Evolutionary conservation across 192 early-diverging fungal genomes (phyloP).

Genomic region (Phycomyces blakesleeanus): DNA sequence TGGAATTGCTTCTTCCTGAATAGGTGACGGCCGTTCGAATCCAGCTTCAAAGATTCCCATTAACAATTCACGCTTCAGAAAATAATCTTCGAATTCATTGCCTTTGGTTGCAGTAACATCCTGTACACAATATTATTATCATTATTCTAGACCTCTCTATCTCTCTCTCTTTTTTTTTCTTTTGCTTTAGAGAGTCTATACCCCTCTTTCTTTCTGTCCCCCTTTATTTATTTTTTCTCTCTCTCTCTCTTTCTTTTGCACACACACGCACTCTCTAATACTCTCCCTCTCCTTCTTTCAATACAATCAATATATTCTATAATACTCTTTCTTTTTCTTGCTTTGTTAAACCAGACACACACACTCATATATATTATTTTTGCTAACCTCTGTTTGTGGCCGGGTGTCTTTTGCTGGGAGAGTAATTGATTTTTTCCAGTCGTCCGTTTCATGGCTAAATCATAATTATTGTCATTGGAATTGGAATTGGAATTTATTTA

Average conservation of each 20-base stretch:
- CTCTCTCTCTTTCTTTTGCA: too few species aligned
- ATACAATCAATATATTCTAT: neutral
- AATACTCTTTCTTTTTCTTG: too few species aligned
- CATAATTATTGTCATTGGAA: neutral
- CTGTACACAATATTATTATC: too few species aligned
- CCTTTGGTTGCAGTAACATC: constrained; percentile 98
- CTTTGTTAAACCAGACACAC: too few species aligned
- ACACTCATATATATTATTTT: too few species aligned
- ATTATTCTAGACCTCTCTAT: too few species aligned
- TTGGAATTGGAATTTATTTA: neutral
- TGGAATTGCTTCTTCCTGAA: constrained; percentile 98
- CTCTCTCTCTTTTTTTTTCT: too few species aligned
- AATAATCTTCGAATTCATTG: constrained; percentile 99
- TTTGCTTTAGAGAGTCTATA: too few species aligned
- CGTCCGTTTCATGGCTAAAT: constrained; percentile 56
- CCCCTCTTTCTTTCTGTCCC: too few species aligned
- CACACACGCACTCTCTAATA: too few species aligned
- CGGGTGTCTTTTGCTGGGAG: constrained; percentile 84
- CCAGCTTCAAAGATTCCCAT: constrained; percentile 99
- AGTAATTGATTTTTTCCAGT: constrained; percentile 73
- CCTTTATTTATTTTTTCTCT: too few species aligned
- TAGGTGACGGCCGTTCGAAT: constrained; percentile 95
- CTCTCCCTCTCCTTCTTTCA: too few species aligned
- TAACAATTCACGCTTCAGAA: constrained; percentile 90
- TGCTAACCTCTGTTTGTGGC: constrained; percentile 81